Evolutionary conservation across 371 early-diverging fungal species (phyloP).

Genomic region (Chytridium lagenaria): DNA sequence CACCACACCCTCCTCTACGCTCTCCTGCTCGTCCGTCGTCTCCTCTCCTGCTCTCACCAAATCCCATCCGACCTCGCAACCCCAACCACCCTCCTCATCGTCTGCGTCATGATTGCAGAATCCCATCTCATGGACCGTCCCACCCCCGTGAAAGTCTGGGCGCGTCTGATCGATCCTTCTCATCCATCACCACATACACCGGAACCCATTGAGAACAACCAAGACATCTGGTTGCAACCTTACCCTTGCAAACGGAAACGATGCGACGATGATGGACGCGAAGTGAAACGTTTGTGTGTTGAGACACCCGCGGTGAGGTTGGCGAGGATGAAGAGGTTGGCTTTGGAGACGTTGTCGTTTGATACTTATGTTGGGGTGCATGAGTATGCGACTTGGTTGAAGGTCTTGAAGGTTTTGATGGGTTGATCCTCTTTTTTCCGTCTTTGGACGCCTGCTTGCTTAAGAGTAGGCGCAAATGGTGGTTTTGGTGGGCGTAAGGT

Average conservation of each 20-base stretch:
- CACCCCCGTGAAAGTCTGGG: neutral
- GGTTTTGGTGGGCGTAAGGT: too few species aligned
- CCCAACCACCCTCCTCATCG: neutral
- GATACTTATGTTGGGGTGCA: neutral
- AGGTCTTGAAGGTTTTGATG: neutral
- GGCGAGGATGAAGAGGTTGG: neutral
- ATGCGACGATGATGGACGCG: neutral
- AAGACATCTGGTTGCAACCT: neutral
- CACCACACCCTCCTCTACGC: neutral
- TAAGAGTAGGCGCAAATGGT: too few species aligned
- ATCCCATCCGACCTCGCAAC: neutral
- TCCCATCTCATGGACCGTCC: neutral
- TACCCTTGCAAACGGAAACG: neutral
- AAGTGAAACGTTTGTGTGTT: neutral
- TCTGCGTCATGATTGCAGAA: neutral
- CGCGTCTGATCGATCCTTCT: neutral
- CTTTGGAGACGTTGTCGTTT: neutral
- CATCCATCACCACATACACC: neutral
- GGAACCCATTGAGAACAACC: neutral
- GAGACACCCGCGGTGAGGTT: neutral
- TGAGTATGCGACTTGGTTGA: constrained; percentile 7
- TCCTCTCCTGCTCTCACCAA: neutral
- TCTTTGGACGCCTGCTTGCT: too few species aligned
- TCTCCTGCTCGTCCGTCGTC: neutral
- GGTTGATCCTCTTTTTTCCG: too few species aligned